These are phyloP conservation scores for Tirmania nivea DNA, from an alignment of 495 filamentous ascomycete species.

Conservation along the genomic window DNA sequence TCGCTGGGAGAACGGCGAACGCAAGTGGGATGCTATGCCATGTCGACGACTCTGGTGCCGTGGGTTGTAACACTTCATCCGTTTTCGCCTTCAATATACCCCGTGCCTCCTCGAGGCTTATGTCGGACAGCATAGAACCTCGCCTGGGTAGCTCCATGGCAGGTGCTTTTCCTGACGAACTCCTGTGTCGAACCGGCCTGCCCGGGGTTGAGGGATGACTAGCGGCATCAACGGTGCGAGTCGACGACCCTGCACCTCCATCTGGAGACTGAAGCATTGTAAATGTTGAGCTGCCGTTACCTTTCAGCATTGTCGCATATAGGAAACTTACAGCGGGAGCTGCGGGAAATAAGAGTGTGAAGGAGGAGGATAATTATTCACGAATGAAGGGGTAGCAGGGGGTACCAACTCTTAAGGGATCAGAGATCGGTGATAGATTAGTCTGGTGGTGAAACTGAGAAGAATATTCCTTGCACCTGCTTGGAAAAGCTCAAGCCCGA, in stretches of 20 bases:
- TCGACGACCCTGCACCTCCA: neutral
- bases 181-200: neutral
- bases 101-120: neutral
- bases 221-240: neutral
- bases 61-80: neutral
- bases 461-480: no score
- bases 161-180: neutral
- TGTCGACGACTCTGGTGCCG: neutral
- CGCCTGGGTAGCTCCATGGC: neutral
- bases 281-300: neutral
- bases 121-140: neutral
- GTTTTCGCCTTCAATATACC: neutral
- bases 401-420: neutral
- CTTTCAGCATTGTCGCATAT: neutral
- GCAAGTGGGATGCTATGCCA: conserved; percentile 63
- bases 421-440: neutral
- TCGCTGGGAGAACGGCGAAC: conserved; percentile 62
- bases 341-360: no score
- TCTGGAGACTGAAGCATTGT: neutral
- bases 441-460: no score
- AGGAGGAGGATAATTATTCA: neutral
- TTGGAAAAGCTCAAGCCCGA: no score
- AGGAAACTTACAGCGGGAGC: no score
- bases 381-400: neutral
- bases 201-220: neutral